These are phyloP conservation scores for Tagetes erecta DNA, from an alignment of 129 eudicot species.

Conservation along the genomic window DNA sequence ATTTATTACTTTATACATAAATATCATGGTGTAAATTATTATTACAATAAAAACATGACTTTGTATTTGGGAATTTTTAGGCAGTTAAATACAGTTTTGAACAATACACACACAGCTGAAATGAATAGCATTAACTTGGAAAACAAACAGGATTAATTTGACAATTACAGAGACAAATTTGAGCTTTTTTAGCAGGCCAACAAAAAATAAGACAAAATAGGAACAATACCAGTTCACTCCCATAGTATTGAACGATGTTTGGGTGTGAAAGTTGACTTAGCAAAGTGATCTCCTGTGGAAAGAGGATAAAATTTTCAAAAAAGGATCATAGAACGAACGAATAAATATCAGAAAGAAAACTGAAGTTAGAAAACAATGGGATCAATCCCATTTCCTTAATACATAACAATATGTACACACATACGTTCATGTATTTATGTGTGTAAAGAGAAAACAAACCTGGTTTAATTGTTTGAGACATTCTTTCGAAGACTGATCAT, in stretches of 20 bases:
- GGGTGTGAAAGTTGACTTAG: conserved; percentile 84
- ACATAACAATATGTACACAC: neutral
- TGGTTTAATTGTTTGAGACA: conserved; percentile 92
- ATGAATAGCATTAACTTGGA: neutral
- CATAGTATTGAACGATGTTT: conserved; percentile 86
- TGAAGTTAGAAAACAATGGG: neutral
- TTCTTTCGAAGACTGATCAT: conserved; percentile 82
- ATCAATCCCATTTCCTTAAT: neutral
- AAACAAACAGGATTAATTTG: neutral
- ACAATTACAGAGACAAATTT: conserved; percentile 10
- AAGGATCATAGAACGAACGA: no score
- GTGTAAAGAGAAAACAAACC: conserved; percentile 39
- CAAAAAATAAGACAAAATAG: neutral
- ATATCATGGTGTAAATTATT: neutral
- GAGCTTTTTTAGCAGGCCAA: neutral
- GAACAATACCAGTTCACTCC: conserved; percentile 83
- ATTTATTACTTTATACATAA: neutral
- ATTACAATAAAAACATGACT: neutral
- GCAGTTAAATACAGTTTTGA: neutral
- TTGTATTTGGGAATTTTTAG: neutral
- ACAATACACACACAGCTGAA: neutral
- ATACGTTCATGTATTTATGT: neutral
- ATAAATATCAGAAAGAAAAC: neutral
- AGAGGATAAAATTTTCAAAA: conserved; percentile 17
- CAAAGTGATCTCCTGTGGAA: conserved; percentile 75